phyloP scores from a whole-genome alignment of 495 filamentous ascomycete genomes.

The Penicillium mononematosum region DNA sequence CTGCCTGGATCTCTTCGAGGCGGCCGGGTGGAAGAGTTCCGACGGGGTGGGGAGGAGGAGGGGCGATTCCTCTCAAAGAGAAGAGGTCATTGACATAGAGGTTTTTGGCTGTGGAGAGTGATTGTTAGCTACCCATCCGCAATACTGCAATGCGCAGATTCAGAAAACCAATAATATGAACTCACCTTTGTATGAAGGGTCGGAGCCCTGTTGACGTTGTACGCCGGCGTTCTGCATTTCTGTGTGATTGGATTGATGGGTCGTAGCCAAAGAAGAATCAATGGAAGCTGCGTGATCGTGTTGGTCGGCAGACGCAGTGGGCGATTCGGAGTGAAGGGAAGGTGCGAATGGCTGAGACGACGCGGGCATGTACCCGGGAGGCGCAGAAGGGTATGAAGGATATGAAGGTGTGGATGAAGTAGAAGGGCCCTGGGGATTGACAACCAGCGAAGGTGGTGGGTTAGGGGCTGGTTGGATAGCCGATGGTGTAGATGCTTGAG shows the following conservation, averaged over 20 bases:
- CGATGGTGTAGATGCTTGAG: constrained; percentile 68
- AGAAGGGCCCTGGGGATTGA: constrained; percentile 46
- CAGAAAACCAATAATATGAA: constrained; percentile 1
- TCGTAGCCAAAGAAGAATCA: constrained; percentile 68
- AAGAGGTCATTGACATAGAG: constrained; percentile 77
- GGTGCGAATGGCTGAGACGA: constrained; percentile 61
- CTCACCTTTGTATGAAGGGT: constrained; percentile 42
- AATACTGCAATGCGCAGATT: neutral
- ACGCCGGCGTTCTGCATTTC: constrained; percentile 40
- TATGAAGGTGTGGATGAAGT: constrained; percentile 35
- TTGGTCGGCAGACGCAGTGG: constrained; percentile 47
- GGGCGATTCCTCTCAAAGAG: constrained; percentile 59
- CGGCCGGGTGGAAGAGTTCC: constrained; percentile 50
- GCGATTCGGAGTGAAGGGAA: constrained; percentile 47
- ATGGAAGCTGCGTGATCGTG: constrained; percentile 66
- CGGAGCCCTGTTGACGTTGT: constrained; percentile 24
- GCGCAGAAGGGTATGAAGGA: constrained; percentile 48
- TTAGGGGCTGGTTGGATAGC: constrained; percentile 75
- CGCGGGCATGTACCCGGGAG: constrained; percentile 59
- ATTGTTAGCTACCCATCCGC: constrained; percentile 16
- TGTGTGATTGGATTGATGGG: constrained; percentile 30
- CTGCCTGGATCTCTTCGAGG: constrained; percentile 67
- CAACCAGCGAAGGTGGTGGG: constrained; percentile 47
- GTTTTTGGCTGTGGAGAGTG: constrained; percentile 54
- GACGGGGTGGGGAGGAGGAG: constrained; percentile 58